Evolutionary conservation across 1,284 basidiomycete genomes (phyloP).

Genomic region (Puccinia triticina): DNA sequence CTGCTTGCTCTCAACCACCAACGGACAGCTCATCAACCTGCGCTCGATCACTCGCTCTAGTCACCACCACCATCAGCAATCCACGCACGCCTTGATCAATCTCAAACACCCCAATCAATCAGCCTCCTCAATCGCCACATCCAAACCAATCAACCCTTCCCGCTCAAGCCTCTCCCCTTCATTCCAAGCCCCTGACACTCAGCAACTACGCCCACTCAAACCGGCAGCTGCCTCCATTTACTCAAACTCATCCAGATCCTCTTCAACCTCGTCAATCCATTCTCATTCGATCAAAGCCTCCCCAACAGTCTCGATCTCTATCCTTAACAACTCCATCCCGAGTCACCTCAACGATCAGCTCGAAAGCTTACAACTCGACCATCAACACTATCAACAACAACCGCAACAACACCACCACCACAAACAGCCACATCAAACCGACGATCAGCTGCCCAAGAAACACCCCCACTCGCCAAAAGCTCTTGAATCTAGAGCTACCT

Average conservation of each 20-base stretch:
- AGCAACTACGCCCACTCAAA: background rate
- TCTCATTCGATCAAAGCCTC: constrained; percentile 44
- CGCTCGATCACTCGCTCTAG: background rate
- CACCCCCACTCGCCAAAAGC: background rate
- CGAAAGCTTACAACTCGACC: constrained; percentile 19
- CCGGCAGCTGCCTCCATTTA: constrained; percentile 14
- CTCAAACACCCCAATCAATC: constrained; percentile 9
- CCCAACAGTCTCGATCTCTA: constrained; percentile 38
- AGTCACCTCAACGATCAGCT: constrained; percentile 8
- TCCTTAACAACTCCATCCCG: background rate
- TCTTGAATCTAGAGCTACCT: background rate
- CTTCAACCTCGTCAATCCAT: constrained; percentile 18
- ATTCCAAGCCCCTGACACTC: background rate
- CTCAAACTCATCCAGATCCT: constrained; percentile 26
- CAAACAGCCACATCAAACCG: constrained; percentile 1
- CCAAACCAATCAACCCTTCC: constrained; percentile 24
- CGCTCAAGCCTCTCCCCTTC: background rate
- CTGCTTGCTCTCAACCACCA: constrained; percentile 3
- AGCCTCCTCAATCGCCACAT: constrained; percentile 8
- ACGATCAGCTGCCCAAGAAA: background rate
- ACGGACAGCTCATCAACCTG: constrained; percentile 23
- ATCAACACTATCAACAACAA: constrained; percentile 16
- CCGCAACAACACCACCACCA: background rate
- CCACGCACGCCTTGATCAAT: background rate
- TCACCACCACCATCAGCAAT: constrained; percentile 9